Evolutionary conservation across 2,329 filamentous ascomycete species (phyloP), one percentile per base, ranked within the genome.

Genomic region (Didymella segeticola): DNA sequence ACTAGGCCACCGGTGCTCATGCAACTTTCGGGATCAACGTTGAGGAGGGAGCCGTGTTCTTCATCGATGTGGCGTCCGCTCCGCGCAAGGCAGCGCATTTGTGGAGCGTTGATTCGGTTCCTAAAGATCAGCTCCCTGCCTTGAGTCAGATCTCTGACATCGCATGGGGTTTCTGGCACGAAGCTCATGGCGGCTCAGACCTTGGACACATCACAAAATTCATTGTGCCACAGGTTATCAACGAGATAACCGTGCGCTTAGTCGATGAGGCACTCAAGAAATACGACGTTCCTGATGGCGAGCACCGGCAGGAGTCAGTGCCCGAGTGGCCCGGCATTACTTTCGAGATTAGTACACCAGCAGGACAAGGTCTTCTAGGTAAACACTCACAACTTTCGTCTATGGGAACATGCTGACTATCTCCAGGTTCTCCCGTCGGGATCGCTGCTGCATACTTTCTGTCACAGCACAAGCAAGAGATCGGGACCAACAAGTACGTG

Each of bases 121-220:
- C 39, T 7, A 27, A 4, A 0, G 26, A 52, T 17, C 17, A 56
- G 2, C 43, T 60, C 0, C 57, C 57, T 1, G 36, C 22, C 1
- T n/a, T 60, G 1, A 34, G 37, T 5, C 34, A 53, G 20, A 60
- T 49, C 23, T 60, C 57, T 11, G 57, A 60, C 17, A 26, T 60
- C 7, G 38, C 57, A 4, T 60, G 55, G 55, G 57, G 47, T 4
- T 38, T 47, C 15, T 60, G 57, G 55, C 30, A 53, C 7, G 19
- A 34, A 38, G 34, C 48, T 23, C 42, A 52, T 20, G 17, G 23
- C 11, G 39, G 39, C 1, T 22, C 31, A 10, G 30, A 48, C 3
- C 36, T 58, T 4, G 43, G 36, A 0, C 23, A 50, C 8, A 56
- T 60, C n/a, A 52, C 49, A 19, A 49, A 56, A n/a, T 50, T 58